Evolutionary conservation across 2,329 filamentous ascomycete genomes (phyloP).

Genomic region (Xylaria sp.): DNA sequence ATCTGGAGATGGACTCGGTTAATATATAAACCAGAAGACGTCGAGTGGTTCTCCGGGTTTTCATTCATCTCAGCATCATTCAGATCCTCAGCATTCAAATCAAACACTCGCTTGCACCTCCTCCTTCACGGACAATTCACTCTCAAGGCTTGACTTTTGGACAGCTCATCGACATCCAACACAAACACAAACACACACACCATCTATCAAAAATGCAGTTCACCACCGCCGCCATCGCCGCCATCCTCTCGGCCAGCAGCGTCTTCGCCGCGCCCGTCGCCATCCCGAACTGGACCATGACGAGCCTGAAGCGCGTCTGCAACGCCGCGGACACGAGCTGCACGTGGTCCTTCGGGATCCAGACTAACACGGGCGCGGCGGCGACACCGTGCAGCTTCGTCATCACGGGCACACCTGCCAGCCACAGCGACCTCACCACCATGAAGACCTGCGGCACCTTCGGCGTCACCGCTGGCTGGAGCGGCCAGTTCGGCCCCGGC

Average conservation of each 20-base stretch:
- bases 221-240: slow-evolving; percentile 44
- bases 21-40: slow-evolving; percentile 31
- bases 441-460: slow-evolving; percentile 59
- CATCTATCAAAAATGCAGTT: slow-evolving; percentile 52
- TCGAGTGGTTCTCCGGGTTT: slow-evolving; percentile 7
- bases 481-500: slow-evolving; percentile 64
- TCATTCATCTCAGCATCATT: slow-evolving; percentile 32
- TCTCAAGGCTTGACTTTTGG: neutral
- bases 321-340: slow-evolving; percentile 54
- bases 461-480: slow-evolving; percentile 66
- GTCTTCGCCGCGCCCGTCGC: slow-evolving; percentile 48
- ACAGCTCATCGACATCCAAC: slow-evolving; percentile 17
- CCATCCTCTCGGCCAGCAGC: slow-evolving; percentile 45
- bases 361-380: slow-evolving; percentile 49
- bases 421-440: slow-evolving; percentile 53
- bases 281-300: slow-evolving; percentile 55
- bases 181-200: neutral
- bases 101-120: neutral
- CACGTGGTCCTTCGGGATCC: slow-evolving; percentile 56
- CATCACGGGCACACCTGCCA: slow-evolving; percentile 50
- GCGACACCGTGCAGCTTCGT: slow-evolving; percentile 54
- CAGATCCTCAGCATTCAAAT: slow-evolving; percentile 17
- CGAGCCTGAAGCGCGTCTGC: slow-evolving; percentile 54
- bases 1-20: slow-evolving; percentile 11
- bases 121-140: slow-evolving; percentile 1